These are phyloP conservation scores for Soucietia sequanensis DNA, from an alignment of 805 yeast genomes.

Conservation along the genomic window DNA sequence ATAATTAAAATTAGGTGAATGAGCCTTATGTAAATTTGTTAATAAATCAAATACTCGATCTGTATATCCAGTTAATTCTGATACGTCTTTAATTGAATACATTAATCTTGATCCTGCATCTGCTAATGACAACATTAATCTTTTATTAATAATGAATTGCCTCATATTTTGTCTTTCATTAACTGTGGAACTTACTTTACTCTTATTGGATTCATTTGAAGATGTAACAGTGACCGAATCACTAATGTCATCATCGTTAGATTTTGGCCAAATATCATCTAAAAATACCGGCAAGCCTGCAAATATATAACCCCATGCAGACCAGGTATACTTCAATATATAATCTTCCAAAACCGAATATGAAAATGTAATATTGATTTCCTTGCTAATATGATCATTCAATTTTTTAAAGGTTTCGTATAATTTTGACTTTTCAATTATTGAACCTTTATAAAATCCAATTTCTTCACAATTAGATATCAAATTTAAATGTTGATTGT, in stretches of 20 bases:
- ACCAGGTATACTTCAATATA: conserved; percentile 88
- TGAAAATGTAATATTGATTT: conserved; percentile 57
- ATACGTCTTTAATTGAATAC: conserved; percentile 90
- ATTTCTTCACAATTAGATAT: conserved; percentile 91
- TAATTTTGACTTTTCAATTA: conserved; percentile 70
- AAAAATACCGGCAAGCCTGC: conserved; percentile 86
- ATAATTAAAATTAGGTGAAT: conserved; percentile 56
- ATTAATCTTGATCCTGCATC: conserved; percentile 94
- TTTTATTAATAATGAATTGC: conserved; percentile 84
- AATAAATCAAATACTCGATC: conserved; percentile 78
- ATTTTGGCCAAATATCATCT: conserved; percentile 44
- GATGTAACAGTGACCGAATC: conserved; percentile 3
- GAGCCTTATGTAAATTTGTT: conserved; percentile 78
- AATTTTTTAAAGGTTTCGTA: conserved; percentile 56
- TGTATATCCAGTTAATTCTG: conserved; percentile 88
- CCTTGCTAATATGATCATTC: conserved; percentile 49
- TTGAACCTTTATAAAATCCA: conserved; percentile 88
- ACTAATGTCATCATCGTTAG: conserved; percentile 8
- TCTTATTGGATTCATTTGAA: conserved; percentile 1
- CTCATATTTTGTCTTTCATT: conserved; percentile 68
- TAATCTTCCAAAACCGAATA: conserved; percentile 83
- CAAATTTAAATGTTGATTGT: conserved; percentile 80
- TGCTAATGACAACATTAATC: conserved; percentile 85
- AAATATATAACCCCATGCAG: conserved; percentile 90
- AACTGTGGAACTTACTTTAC: conserved; percentile 16